A percentile compares a stretch with the other conserved stretches of the same genome.
Conservation (phyloP, 495 filamentous ascomycete species). For the Bacidia gigantensis region DNA sequence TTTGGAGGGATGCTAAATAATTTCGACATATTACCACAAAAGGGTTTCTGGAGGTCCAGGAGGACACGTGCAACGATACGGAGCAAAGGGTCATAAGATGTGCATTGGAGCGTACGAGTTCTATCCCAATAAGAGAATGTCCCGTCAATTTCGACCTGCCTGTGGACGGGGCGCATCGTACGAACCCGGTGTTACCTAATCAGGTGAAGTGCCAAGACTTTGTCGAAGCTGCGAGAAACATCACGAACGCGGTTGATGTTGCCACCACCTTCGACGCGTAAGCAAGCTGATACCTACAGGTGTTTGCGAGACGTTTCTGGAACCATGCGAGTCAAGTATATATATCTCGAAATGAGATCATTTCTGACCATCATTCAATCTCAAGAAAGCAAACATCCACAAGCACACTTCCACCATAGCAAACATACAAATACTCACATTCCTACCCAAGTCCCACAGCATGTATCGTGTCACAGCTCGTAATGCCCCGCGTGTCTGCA, state of each 20-base stretch:
- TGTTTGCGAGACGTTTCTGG: conserved; percentile 9
- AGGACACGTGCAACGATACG: background rate
- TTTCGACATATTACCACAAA: background rate
- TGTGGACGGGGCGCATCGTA: too few species aligned
- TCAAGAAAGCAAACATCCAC: background rate
- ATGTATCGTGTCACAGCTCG: conserved; percentile 14
- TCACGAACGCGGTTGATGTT: conserved; percentile 6
- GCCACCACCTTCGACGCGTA: conserved; percentile 10
- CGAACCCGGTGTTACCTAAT: background rate
- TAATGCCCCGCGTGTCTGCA: conserved; percentile 11
- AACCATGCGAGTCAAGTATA: conserved; percentile 9
- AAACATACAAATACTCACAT: background rate
- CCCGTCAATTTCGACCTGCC: too few species aligned
- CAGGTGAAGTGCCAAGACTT: background rate
- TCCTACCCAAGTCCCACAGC: background rate
- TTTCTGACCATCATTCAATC: conserved; percentile 1
- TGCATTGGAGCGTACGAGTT: too few species aligned
- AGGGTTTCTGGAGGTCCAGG: background rate
- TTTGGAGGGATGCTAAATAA: background rate
- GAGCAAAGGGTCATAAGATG: background rate
- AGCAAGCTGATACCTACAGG: conserved; percentile 7
- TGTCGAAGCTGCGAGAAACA: background rate
- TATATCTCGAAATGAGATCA: background rate
- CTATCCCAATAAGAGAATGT: too few species aligned
- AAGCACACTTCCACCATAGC: background rate